phyloP scores from a whole-genome alignment of 345 rosid species.

The Conringia planisiliqua region DNA sequence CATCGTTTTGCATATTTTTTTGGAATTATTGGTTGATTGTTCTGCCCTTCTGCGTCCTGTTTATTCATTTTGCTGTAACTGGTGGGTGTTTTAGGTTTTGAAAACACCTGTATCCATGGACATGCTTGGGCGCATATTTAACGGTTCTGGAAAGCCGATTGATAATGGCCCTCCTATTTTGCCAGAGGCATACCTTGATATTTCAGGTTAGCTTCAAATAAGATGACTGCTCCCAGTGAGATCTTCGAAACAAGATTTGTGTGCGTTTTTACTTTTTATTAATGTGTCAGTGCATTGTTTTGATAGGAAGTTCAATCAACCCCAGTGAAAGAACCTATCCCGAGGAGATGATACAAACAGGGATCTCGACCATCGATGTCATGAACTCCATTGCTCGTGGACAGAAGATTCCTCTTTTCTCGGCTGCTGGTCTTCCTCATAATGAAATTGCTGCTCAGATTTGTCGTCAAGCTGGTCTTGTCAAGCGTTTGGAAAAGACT shows the following conservation, averaged over 20 bases:
- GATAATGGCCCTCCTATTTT: constrained; percentile 96
- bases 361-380: constrained; percentile 96
- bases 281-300: not conserved
- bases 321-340: constrained; percentile 99
- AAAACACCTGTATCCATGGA: constrained; percentile 94
- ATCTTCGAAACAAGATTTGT: not conserved
- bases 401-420: constrained; percentile 95
- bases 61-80: not conserved
- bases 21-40: not conserved
- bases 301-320: constrained; percentile 86
- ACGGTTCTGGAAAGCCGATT: constrained; percentile 97
- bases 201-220: constrained; percentile 57
- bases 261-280: not conserved
- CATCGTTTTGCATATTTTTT: not conserved
- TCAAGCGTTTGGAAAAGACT: constrained; percentile 87
- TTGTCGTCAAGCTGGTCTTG: constrained; percentile 98
- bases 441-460: constrained; percentile 99
- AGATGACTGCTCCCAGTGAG: not conserved
- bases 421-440: constrained; percentile 99
- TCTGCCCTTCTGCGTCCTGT: not conserved
- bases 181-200: constrained; percentile 96
- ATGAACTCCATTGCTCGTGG: constrained; percentile 99
- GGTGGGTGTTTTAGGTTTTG: constrained; percentile 54
- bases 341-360: constrained; percentile 97
- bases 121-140: constrained; percentile 97